These are phyloP conservation scores for Aethionema arabicum DNA, from an alignment of 345 rosid genomes.

Conservation along the genomic window DNA sequence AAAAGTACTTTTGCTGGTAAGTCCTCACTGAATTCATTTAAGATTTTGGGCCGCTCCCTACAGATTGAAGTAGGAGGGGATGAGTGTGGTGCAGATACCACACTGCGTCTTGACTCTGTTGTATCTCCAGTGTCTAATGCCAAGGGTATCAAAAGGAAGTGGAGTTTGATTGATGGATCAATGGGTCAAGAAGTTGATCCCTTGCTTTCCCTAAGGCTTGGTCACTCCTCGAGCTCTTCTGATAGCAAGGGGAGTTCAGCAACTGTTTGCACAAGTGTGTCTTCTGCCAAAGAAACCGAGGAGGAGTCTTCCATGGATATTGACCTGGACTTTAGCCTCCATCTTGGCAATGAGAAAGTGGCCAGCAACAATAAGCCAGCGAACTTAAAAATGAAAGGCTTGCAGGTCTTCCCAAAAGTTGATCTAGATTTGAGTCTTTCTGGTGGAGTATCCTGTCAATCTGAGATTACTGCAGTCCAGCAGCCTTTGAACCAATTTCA, in stretches of 20 bases:
- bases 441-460: constrained; percentile 56
- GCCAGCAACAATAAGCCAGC: constrained; percentile 43
- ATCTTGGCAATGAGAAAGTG: constrained; percentile 68
- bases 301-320: constrained; percentile 86
- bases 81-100: constrained; percentile 51
- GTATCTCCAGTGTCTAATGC: constrained; percentile 46
- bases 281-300: constrained; percentile 83
- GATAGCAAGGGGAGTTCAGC: constrained; percentile 88
- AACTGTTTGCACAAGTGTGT: constrained; percentile 65
- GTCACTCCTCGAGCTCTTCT: constrained; percentile 74
- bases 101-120: constrained; percentile 71
- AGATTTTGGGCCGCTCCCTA: constrained; percentile 49
- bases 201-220: constrained; percentile 69
- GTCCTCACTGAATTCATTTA: constrained; percentile 54
- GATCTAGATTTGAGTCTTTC: constrained; percentile 84
- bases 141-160: constrained; percentile 73
- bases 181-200: constrained; percentile 50
- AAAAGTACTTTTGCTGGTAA: constrained; percentile 49
- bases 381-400: constrained; percentile 36
- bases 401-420: constrained; percentile 47
- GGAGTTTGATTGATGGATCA: constrained; percentile 55
- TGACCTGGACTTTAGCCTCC: constrained; percentile 76
- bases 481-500: constrained; percentile 42
- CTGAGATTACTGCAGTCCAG: constrained; percentile 60
- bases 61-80: constrained; percentile 42